Conservation (phyloP, 371 early-diverging fungal species). For the Mycotypha africana region DNA sequence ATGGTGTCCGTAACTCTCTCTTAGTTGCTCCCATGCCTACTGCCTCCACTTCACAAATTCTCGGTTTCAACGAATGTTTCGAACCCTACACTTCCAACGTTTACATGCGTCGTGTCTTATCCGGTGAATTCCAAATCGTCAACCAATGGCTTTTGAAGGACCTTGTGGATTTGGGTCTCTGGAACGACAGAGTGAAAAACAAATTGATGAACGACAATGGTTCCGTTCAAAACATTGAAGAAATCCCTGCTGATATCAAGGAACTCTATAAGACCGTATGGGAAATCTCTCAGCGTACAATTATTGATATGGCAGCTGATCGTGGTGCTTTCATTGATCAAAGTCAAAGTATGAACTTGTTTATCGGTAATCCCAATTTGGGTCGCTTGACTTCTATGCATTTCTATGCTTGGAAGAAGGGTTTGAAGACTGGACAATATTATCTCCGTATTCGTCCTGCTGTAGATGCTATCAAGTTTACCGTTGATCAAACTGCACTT, state of each 20-base stretch:
- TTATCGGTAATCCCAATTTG: conserved; percentile 88
- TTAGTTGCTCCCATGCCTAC: conserved; percentile 99
- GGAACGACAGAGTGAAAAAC: conserved; percentile 95
- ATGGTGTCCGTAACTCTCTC: conserved; percentile 97
- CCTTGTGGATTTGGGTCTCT: conserved; percentile 84
- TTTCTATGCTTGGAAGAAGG: conserved; percentile 98
- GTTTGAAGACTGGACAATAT: conserved; percentile 99
- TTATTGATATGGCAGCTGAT: conserved; percentile 86
- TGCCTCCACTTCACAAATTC: conserved; percentile 98
- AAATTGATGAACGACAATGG: conserved; percentile 95
- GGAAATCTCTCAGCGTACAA: conserved; percentile 92
- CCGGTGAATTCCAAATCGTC: conserved; percentile 99
- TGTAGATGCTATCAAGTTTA: conserved; percentile 97
- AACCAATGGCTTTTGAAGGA: conserved; percentile 94
- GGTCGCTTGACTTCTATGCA: conserved; percentile 97
- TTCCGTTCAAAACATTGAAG: conserved; percentile 72
- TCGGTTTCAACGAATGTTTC: conserved; percentile 99
- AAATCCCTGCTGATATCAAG: conserved; percentile 92
- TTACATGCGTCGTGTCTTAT: conserved; percentile 96
- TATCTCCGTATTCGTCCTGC: conserved; percentile 98
- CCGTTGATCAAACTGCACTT: conserved; percentile 58
- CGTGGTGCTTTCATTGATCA: conserved; percentile 99
- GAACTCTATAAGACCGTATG: conserved; percentile 97
- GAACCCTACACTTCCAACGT: conserved; percentile 99
- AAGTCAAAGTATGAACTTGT: conserved; percentile 97